Conservation (phyloP, 352 stramenopile genomes). For the Globisporangium middletonii region DNA sequence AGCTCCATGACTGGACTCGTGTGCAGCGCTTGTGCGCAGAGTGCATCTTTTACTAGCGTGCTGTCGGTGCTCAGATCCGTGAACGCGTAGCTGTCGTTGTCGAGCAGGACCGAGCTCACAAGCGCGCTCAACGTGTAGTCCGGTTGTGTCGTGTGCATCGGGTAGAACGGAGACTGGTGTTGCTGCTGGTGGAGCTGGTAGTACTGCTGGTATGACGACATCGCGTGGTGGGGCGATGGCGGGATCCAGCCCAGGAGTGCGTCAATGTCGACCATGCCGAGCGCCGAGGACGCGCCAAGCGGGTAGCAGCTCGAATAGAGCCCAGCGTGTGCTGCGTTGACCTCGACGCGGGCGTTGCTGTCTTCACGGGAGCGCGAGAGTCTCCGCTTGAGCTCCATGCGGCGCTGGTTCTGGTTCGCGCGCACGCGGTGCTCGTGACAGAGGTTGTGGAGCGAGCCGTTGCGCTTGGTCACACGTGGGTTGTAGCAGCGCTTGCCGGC, state of each 20-base stretch:
- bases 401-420: constrained; percentile 18
- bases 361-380: not conserved
- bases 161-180: not conserved
- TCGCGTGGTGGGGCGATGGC: not conserved
- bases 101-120: constrained; percentile 1
- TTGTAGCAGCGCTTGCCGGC: constrained; percentile 15
- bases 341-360: not conserved
- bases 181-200: not conserved
- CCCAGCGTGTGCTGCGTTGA: not conserved
- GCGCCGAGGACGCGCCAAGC: not conserved
- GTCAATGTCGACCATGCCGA: constrained; percentile 7
- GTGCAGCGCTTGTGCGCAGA: not conserved
- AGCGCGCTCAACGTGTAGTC: constrained; percentile 4
- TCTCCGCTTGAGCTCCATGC: constrained; percentile 15
- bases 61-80: not conserved
- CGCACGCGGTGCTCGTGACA: constrained; percentile 18
- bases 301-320: not conserved
- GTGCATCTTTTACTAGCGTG: not conserved
- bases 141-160: not conserved
- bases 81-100: constrained; percentile 1
- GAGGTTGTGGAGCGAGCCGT: constrained; percentile 18
- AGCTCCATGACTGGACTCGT: not conserved
- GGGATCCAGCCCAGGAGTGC: constrained; percentile 3
- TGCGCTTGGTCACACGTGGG: constrained; percentile 14
- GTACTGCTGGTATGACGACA: not conserved